Conservation (phyloP, 495 filamentous ascomycete species). For the Aspergillus olivimuriae region DNA sequence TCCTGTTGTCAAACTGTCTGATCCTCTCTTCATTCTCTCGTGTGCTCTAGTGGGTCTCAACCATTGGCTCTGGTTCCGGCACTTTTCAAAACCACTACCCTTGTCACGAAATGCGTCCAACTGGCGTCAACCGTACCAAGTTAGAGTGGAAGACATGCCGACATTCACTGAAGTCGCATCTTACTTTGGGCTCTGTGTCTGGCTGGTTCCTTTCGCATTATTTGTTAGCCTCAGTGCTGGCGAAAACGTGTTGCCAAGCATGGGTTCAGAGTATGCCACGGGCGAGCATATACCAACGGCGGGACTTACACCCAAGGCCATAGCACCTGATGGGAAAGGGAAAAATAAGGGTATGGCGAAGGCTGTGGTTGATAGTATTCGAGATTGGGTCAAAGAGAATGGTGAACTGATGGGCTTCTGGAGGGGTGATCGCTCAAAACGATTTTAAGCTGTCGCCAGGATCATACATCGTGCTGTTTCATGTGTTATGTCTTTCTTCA, state of each 20-base stretch:
- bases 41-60: constrained; percentile 85
- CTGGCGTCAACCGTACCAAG: constrained; percentile 53
- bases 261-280: constrained; percentile 62
- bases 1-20: constrained; percentile 79
- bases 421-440: constrained; percentile 46
- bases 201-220: constrained; percentile 91
- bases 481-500: too few species aligned
- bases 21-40: constrained; percentile 80
- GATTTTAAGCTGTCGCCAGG: constrained; percentile 33
- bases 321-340: constrained; percentile 40
- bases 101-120: constrained; percentile 22
- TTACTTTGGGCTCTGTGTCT: constrained; percentile 94
- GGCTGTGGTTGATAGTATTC: constrained; percentile 71
- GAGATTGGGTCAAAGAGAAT: constrained; percentile 66
- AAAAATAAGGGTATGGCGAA: constrained; percentile 84
- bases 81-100: constrained; percentile 63
- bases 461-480: too few species aligned
- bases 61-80: constrained; percentile 93
- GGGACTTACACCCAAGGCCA: constrained; percentile 26
- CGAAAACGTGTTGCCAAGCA: constrained; percentile 90
- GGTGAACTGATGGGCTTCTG: constrained; percentile 66
- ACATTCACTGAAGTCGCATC: constrained; percentile 92
- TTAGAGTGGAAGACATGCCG: constrained; percentile 53
- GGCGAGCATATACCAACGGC: constrained; percentile 46
- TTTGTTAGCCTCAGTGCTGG: constrained; percentile 90